A percentile compares a stretch with the other conserved stretches of the same genome.
Evolutionary conservation across 192 early-diverging fungal genomes (phyloP).

Genomic region (Rhizoclosmatium sp.): DNA sequence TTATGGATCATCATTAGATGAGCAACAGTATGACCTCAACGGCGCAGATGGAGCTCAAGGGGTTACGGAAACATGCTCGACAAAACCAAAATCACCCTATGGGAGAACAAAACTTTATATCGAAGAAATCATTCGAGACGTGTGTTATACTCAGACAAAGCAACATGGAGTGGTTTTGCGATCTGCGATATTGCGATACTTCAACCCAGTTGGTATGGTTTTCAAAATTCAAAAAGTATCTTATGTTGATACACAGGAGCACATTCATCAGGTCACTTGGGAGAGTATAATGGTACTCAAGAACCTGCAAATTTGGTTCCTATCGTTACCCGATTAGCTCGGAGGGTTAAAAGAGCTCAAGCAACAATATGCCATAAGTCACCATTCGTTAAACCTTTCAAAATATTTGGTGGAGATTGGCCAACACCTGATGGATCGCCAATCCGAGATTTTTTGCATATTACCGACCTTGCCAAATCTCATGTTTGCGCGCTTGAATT

Average conservation of each 20-base stretch:
- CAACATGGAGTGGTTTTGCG: neutral
- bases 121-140: conserved; percentile 72
- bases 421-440: conserved; percentile 81
- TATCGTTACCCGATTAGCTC: conserved; percentile 73
- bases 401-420: conserved; percentile 83
- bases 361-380: no score
- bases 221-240: neutral
- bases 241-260: conserved; percentile 56
- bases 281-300: conserved; percentile 84
- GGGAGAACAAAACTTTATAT: conserved; percentile 80
- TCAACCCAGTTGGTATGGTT: conserved; percentile 80
- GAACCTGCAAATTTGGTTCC: conserved; percentile 79
- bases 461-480: conserved; percentile 83
- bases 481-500: conserved; percentile 76
- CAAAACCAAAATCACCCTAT: conserved; percentile 79
- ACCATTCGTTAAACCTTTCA: neutral
- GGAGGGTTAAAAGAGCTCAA: neutral
- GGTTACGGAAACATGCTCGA: conserved; percentile 76
- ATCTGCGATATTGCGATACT: conserved; percentile 65
- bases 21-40: conserved; percentile 51
- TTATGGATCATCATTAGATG: conserved; percentile 57
- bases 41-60: conserved; percentile 47
- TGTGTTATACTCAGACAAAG: conserved; percentile 26
- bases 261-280: conserved; percentile 81
- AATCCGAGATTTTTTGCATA: conserved; percentile 89